Evolutionary conservation across 2,329 filamentous ascomycete species (phyloP), one percentile per base, ranked within the genome.

Genomic region (Paradendryphiella salina): DNA sequence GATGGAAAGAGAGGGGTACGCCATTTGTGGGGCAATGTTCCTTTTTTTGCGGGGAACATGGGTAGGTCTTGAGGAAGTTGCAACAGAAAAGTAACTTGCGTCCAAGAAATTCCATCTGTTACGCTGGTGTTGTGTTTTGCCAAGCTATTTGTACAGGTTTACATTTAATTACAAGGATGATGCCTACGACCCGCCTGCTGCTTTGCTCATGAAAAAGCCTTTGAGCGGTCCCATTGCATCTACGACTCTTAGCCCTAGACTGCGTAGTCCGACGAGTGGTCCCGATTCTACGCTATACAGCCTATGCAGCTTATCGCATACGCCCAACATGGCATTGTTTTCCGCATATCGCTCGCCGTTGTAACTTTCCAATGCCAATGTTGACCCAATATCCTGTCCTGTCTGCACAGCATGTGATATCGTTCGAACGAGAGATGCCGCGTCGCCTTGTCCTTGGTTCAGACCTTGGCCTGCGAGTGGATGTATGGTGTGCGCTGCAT

Each of bases 401-500:
- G 94, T 89, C 35, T 80, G 77, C 14, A 95, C 86, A 3, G 90
- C 88, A 60, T 86, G 86, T 53, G 85, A 84, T 42, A 99, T 88
- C 0, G 85, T 85, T 56, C 80, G 81, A 5, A 86, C 85, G 0
- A 99, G 82, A 45, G 88, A 87, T 64, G 90, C 86, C 0, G 94
- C 88, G 69, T 99, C 94, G 14, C 85, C 91, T 57, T 97, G 87
- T 1, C 94, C 94, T 64, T 95, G 88, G 69, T 99, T 99, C 11
- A 99, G 80, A 1, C 94, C 94, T 73, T 97, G 94, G 0, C 94
- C 94, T 1, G 90, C 94, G 3, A 99, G 85, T 0, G 94, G 94
- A 72, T 99, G 94, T 59, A 96, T 86, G 1, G 92, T 96, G 72
- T 99, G 94, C 6, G 94, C 94, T 1, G 94, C 94, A 60, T 99